A percentile compares a stretch with the other conserved stretches of the same genome.
These are phyloP conservation scores for Leccinum olivaceopallidum DNA, from an alignment of 768 basidiomycete genomes.

Conservation along the genomic window DNA sequence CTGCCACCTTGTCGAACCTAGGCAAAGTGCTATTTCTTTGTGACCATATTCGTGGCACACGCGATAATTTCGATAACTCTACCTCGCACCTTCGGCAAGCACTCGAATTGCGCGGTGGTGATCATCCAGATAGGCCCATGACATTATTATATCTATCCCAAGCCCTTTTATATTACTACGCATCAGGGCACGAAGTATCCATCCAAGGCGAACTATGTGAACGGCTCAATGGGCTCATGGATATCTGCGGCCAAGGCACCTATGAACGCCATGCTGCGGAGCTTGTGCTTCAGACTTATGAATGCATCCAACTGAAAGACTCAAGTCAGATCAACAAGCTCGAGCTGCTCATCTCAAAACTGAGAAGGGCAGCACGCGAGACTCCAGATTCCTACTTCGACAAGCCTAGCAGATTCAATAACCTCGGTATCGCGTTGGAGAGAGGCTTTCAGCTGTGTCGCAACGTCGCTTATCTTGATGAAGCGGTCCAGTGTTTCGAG, in stretches of 20 bases:
- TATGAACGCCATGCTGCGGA: slow-evolving; percentile 5
- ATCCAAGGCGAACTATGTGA: not conserved
- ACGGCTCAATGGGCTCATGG: not conserved
- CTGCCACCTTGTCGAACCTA: slow-evolving; percentile 15
- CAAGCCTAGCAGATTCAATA: not conserved
- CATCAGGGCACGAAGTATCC: not conserved
- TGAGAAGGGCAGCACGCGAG: not conserved
- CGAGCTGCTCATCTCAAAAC: not conserved
- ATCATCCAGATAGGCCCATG: slow-evolving; percentile 8
- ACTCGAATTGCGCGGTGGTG: slow-evolving; percentile 2
- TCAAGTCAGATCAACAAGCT: not conserved
- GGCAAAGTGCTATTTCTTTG: slow-evolving; percentile 8
- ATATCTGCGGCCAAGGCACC: not conserved
- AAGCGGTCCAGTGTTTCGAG: too few relatives aligned
- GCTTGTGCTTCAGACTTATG: slow-evolving; percentile 5
- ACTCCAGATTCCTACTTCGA: slow-evolving; percentile 4
- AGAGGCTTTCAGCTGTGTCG: not conserved
- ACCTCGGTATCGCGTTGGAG: slow-evolving; percentile 1
- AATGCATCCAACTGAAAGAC: not conserved
- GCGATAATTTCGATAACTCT: not conserved
- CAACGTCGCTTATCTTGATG: too few relatives aligned
- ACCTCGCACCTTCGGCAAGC: slow-evolving; percentile 5
- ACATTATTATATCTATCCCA: slow-evolving; percentile 1
- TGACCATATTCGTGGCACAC: slow-evolving; percentile 1
- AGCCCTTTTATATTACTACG: slow-evolving; percentile 1